These are phyloP conservation scores for Xylariomycetidae sp. DNA, from an alignment of 2,329 filamentous ascomycete species.

Conservation along the genomic window DNA sequence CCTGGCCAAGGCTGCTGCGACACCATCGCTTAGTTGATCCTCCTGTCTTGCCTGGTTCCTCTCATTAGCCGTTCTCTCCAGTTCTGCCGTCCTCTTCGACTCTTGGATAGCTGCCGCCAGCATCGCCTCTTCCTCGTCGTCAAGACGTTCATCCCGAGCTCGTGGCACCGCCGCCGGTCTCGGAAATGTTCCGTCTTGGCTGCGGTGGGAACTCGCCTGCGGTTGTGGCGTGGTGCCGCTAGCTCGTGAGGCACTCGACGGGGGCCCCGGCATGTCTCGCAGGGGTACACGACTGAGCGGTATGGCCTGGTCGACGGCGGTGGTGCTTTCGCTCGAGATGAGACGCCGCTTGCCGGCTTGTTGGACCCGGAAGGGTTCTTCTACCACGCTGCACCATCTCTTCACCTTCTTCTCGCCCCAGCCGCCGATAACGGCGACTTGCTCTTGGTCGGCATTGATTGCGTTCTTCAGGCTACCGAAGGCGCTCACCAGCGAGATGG, in stretches of 20 bases:
- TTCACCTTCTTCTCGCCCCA: conserved; percentile 96
- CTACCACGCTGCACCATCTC: conserved; percentile 74
- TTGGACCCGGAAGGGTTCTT: conserved; percentile 77
- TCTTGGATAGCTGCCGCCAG: conserved; percentile 43
- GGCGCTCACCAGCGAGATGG: conserved; percentile 80
- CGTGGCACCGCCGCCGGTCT: no score
- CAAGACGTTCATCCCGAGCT: no score
- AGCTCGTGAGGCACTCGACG: conserved; percentile 19
- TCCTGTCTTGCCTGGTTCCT: no score
- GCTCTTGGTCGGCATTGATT: conserved; percentile 81
- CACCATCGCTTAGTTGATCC: conserved; percentile 49
- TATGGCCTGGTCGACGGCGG: conserved; percentile 32
- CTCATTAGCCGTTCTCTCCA: conserved; percentile 18
- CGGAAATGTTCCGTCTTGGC: no score
- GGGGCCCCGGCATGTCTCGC: conserved; percentile 32
- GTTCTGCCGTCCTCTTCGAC: conserved; percentile 35
- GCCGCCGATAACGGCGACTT: conserved; percentile 77
- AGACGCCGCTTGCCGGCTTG: conserved; percentile 55
- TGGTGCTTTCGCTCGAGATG: conserved; percentile 20
- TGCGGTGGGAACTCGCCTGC: not conserved
- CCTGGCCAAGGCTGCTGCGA: conserved; percentile 58
- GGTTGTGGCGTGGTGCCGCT: conserved; percentile 16
- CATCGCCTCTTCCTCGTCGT: conserved; percentile 47
- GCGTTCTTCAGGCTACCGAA: conserved; percentile 87
- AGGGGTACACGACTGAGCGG: conserved; percentile 36